Conservation (phyloP, 495 filamentous ascomycete species). For the Podospora comata region DNA sequence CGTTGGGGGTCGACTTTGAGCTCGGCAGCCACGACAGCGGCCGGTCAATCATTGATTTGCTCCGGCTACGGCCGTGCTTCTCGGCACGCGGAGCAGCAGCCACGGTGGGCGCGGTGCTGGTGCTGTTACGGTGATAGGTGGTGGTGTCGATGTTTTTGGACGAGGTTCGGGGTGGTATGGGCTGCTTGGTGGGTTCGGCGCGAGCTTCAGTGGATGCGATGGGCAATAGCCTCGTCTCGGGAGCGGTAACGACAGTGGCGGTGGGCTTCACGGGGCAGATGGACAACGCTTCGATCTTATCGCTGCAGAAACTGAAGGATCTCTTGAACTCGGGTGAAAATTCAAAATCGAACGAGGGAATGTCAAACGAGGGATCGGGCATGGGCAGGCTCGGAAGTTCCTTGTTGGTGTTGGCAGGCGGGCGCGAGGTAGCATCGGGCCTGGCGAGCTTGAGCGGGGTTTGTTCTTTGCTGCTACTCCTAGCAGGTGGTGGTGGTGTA, state of each 20-base stretch:
- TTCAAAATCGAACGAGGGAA: constrained; percentile 33
- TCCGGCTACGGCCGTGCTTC: constrained; percentile 31
- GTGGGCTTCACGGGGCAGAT: constrained; percentile 3
- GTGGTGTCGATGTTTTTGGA: constrained; percentile 13
- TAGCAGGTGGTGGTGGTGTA: constrained; percentile 31
- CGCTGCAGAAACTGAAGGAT: constrained; percentile 31
- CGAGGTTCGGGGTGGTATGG: constrained; percentile 24
- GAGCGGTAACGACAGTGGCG: constrained; percentile 6
- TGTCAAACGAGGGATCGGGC: constrained; percentile 18
- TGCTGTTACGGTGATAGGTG: constrained; percentile 9
- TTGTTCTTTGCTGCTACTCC: background rate
- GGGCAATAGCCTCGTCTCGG: constrained; percentile 3
- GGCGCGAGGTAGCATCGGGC: constrained; percentile 10
- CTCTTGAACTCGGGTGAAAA: constrained; percentile 41
- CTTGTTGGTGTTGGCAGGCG: constrained; percentile 12
- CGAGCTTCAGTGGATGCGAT: background rate
- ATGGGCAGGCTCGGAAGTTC: constrained; percentile 24
- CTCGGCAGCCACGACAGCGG: constrained; percentile 46
- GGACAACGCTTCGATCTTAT: constrained; percentile 12
- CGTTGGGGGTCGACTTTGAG: constrained; percentile 39
- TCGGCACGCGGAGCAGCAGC: constrained; percentile 23
- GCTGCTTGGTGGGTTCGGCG: constrained; percentile 21
- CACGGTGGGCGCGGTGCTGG: constrained; percentile 9
- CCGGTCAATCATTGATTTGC: constrained; percentile 41
- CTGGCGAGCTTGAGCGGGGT: constrained; percentile 7